These are phyloP conservation scores for Flaveria bidentis DNA, from an alignment of 129 eudicot genomes.

Conservation along the genomic window DNA sequence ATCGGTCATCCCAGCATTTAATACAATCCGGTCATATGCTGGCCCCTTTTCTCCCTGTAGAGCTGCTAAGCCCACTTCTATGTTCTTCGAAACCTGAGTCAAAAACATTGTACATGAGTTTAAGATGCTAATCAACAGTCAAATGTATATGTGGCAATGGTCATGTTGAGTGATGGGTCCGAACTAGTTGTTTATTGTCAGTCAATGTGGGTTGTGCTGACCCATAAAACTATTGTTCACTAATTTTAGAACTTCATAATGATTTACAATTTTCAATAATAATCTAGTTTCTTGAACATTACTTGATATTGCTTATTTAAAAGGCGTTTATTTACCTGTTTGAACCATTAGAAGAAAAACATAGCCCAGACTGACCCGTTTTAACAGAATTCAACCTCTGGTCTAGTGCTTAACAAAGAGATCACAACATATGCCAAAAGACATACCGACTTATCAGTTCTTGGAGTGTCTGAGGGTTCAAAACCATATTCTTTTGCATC, in stretches of 20 bases:
- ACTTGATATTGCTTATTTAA: not conserved
- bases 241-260: no score
- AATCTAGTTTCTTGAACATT: not conserved
- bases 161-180: not conserved
- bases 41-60: slow-evolving; percentile 93
- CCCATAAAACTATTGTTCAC: no score
- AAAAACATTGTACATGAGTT: not conserved
- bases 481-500: slow-evolving; percentile 78
- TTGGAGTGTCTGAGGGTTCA: slow-evolving; percentile 88
- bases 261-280: not conserved
- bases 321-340: not conserved
- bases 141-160: not conserved
- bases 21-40: slow-evolving; percentile 76
- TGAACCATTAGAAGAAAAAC: not conserved
- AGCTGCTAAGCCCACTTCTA: slow-evolving; percentile 88
- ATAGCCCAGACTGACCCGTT: not conserved
- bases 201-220: not conserved
- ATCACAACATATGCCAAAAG: slow-evolving; percentile 2
- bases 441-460: slow-evolving; percentile 94
- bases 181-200: not conserved
- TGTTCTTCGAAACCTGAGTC: slow-evolving; percentile 71
- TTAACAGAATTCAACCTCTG: not conserved
- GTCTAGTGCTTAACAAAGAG: not conserved
- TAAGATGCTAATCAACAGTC: not conserved
- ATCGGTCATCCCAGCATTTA: slow-evolving; percentile 91